Percentiles rank a stretch among this genome's conserved stretches.
These are phyloP conservation scores for Draba incana DNA, from an alignment of 345 rosid genomes.

Conservation along the genomic window DNA sequence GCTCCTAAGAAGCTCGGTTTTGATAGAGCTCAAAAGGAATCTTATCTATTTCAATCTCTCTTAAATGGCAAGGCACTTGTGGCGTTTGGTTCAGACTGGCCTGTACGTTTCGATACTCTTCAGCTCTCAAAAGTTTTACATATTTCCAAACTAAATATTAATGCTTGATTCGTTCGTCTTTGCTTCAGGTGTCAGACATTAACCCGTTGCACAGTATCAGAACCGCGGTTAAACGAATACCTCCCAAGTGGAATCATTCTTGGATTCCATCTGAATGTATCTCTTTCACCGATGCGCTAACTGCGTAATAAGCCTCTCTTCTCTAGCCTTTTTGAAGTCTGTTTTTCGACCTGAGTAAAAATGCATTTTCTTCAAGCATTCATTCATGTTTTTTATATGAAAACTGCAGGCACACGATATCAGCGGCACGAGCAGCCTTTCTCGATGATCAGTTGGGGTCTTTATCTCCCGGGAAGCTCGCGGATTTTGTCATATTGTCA, in stretches of 20 bases:
- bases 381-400: slow-evolving; percentile 5
- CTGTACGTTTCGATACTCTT: slow-evolving; percentile 54
- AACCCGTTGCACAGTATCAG: slow-evolving; percentile 69
- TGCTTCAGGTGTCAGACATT: slow-evolving; percentile 63
- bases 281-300: slow-evolving; percentile 61
- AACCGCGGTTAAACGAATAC: slow-evolving; percentile 76
- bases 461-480: slow-evolving; percentile 68
- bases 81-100: slow-evolving; percentile 98
- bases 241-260: slow-evolving; percentile 68
- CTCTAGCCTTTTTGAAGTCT: neutral
- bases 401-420: slow-evolving; percentile 70
- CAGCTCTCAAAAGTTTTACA: neutral
- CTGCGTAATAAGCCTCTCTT: slow-evolving; percentile 59
- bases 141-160: neutral
- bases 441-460: slow-evolving; percentile 80
- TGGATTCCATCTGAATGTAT: slow-evolving; percentile 82
- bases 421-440: slow-evolving; percentile 86
- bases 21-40: slow-evolving; percentile 66
- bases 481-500: slow-evolving; percentile 77
- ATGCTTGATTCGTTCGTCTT: neutral
- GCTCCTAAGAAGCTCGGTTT: slow-evolving; percentile 74
- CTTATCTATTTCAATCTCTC: slow-evolving; percentile 69
- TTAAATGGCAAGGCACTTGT: slow-evolving; percentile 59
- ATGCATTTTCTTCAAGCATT: slow-evolving; percentile 11
- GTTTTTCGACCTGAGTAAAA: neutral